Percentiles rank a stretch among this genome's conserved stretches.
phyloP scores from a whole-genome alignment of 345 rosid species.

The Pistacia vera region DNA sequence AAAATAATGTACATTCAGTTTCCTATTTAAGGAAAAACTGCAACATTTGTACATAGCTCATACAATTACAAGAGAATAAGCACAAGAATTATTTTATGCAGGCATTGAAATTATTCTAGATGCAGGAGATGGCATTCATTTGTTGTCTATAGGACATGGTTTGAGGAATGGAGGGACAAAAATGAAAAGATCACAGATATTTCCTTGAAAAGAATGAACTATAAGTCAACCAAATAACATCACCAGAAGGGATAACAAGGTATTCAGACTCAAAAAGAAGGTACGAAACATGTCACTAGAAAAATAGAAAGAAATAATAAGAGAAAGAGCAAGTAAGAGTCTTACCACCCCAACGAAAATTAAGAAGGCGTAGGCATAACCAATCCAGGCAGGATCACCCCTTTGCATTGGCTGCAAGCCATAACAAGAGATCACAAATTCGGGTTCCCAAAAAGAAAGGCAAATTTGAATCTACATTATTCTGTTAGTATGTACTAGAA shows the following conservation, averaged over 20 bases:
- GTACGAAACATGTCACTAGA: background rate
- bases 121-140: too few species aligned
- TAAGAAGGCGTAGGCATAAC: slow-evolving; percentile 79
- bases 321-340: slow-evolving; percentile 7
- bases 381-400: slow-evolving; percentile 90
- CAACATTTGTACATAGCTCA: background rate
- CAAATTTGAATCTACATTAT: too few species aligned
- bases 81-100: too few species aligned
- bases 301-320: background rate
- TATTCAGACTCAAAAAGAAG: background rate
- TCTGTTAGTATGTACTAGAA: background rate
- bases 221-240: too few species aligned
- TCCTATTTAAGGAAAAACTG: too few species aligned
- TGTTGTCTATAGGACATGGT: too few species aligned
- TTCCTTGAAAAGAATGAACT: too few species aligned
- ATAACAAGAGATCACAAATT: slow-evolving; percentile 10
- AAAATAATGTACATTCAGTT: too few species aligned
- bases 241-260: too few species aligned
- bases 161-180: too few species aligned
- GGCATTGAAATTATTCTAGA: too few species aligned
- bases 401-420: slow-evolving; percentile 86
- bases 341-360: slow-evolving; percentile 87
- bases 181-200: too few species aligned
- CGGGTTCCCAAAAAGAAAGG: background rate
- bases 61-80: background rate